These are phyloP conservation scores for Ehretia macrophylla DNA, from an alignment of 257 asterid species.

Conservation along the genomic window DNA sequence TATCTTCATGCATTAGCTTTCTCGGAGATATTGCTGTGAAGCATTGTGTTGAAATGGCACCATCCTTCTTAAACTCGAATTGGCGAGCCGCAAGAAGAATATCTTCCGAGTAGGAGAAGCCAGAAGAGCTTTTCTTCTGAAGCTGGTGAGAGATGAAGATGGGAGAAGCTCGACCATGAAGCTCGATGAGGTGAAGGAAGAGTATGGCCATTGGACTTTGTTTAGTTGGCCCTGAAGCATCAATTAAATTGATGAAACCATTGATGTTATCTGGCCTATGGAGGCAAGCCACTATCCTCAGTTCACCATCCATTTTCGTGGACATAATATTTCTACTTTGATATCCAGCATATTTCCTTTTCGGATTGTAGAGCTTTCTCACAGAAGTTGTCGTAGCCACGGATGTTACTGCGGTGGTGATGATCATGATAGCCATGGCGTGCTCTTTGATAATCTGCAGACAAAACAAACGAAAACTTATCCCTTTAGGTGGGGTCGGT, in stretches of 20 bases:
- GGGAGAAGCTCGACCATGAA: constrained; percentile 38
- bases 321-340: constrained; percentile 38
- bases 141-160: constrained; percentile 32
- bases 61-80: constrained; percentile 21
- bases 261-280: constrained; percentile 28
- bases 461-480: too few species aligned
- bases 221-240: constrained; percentile 26
- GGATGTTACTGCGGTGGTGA: constrained; percentile 21
- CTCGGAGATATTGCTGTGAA: constrained; percentile 32
- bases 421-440: background rate
- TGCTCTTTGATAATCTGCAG: too few species aligned
- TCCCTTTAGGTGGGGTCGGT: too few species aligned
- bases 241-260: constrained; percentile 26
- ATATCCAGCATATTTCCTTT: constrained; percentile 33
- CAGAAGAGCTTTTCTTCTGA: constrained; percentile 23
- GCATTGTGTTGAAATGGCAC: constrained; percentile 22
- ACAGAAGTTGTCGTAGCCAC: constrained; percentile 19
- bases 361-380: constrained; percentile 23
- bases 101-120: constrained; percentile 23
- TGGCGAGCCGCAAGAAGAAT: constrained; percentile 18
- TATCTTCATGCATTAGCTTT: constrained; percentile 40
- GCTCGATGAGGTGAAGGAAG: constrained; percentile 31
- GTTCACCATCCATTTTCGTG: constrained; percentile 21
- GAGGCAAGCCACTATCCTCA: constrained; percentile 27
- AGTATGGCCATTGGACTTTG: constrained; percentile 32